Evolutionary conservation across 1,284 basidiomycete genomes (phyloP).

Genomic region (Boletellus deceptivus): DNA sequence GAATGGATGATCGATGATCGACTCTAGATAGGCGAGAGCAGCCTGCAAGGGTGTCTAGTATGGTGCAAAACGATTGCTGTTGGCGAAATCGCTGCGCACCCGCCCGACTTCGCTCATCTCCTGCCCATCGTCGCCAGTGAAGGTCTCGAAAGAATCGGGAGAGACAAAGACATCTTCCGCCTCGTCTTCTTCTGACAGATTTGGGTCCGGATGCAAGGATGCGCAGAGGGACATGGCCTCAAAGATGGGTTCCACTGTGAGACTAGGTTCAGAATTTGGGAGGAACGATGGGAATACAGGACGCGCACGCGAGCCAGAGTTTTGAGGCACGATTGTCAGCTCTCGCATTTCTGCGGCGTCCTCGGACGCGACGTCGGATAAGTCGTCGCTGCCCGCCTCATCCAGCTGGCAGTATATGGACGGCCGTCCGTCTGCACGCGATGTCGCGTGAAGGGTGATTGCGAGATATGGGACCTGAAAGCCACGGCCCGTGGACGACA

Average conservation of each 20-base stretch:
- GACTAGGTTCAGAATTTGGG: slow-evolving; percentile 5
- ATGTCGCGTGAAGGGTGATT: slow-evolving; percentile 87
- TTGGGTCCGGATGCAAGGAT: slow-evolving; percentile 82
- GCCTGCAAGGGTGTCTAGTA: slow-evolving; percentile 75
- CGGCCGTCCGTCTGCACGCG: slow-evolving; percentile 58
- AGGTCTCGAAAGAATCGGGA: slow-evolving; percentile 53
- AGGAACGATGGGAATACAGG: slow-evolving; percentile 1
- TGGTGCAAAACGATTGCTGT: slow-evolving; percentile 77
- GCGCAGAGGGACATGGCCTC: slow-evolving; percentile 87
- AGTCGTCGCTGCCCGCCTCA: slow-evolving; percentile 40
- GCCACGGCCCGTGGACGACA: slow-evolving; percentile 64
- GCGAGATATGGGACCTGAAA: slow-evolving; percentile 81
- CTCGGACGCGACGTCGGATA: slow-evolving; percentile 30
- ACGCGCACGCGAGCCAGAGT: slow-evolving; percentile 56
- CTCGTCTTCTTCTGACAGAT: slow-evolving; percentile 52
- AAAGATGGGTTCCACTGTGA: slow-evolving; percentile 82
- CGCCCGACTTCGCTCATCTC: slow-evolving; percentile 84
- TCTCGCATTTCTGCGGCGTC: slow-evolving; percentile 65
- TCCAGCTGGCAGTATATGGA: slow-evolving; percentile 91
- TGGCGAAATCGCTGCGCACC: slow-evolving; percentile 90
- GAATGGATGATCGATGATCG: slow-evolving; percentile 62
- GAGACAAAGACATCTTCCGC: slow-evolving; percentile 64
- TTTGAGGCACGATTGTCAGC: slow-evolving; percentile 67
- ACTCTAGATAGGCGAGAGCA: slow-evolving; percentile 71
- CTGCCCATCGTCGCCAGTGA: slow-evolving; percentile 59